Conservation (phyloP, 2,329 filamentous ascomycete genomes). For the Colletotrichum coccodes region DNA sequence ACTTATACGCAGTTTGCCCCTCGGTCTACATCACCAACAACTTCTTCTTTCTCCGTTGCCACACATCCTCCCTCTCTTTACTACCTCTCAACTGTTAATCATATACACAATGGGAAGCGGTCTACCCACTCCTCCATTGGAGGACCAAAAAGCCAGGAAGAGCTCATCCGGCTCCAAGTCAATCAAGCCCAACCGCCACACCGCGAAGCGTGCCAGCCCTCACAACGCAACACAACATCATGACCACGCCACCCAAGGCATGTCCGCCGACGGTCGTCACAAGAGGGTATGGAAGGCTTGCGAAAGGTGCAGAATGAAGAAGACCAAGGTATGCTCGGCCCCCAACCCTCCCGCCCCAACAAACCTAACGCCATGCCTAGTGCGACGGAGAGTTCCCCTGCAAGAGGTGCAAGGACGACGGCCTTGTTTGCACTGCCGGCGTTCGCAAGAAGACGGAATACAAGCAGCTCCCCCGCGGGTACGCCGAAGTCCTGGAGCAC, state of each 20-base stretch:
- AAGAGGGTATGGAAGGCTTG: constrained; percentile 76
- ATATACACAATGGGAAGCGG: constrained; percentile 57
- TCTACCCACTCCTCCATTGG: constrained; percentile 64
- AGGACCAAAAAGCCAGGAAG: constrained; percentile 56
- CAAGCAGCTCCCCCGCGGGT: constrained; percentile 72
- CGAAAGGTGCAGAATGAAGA: constrained; percentile 75
- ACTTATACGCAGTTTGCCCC: constrained; percentile 26
- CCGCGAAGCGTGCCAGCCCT: constrained; percentile 60
- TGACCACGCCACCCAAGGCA: constrained; percentile 47
- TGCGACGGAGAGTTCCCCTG: constrained; percentile 75
- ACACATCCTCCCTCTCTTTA: constrained; percentile 1
- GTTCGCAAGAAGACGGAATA: constrained; percentile 75
- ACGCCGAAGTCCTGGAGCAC: constrained; percentile 73
- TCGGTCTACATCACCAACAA: constrained; percentile 6
- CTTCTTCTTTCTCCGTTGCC: not conserved
- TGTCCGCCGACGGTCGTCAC: constrained; percentile 62
- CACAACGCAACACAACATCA: constrained; percentile 50
- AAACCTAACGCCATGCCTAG: constrained; percentile 44
- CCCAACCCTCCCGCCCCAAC: not conserved
- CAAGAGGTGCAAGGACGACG: constrained; percentile 74
- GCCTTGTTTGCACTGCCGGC: constrained; percentile 71
- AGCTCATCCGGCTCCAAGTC: constrained; percentile 55
- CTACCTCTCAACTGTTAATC: constrained; percentile 3
- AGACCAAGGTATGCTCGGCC: constrained; percentile 66
- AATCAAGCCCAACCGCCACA: constrained; percentile 61